Conservation (phyloP, 179 eudicot species). For the Beta corolliflora region DNA sequence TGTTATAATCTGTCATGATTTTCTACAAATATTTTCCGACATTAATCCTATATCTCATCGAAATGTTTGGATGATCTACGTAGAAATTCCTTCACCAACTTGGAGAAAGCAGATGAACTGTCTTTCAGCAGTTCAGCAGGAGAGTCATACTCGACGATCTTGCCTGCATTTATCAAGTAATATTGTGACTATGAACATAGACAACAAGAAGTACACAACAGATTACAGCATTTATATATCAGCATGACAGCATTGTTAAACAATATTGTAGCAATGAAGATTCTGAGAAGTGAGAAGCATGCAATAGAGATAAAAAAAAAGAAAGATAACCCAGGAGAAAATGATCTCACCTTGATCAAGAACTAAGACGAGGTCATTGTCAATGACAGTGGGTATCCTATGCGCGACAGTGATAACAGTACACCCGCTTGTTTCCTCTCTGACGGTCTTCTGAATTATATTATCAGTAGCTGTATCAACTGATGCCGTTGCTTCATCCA, state of each 20-base stretch:
- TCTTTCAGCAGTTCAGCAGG: constrained; percentile 59
- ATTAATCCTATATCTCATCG: constrained; percentile 17
- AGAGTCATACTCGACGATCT: constrained; percentile 65
- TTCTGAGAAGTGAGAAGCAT: background rate
- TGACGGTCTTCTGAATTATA: constrained; percentile 69
- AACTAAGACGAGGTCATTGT: constrained; percentile 83
- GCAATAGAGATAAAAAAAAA: background rate
- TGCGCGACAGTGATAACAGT: constrained; percentile 95
- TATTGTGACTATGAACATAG: background rate
- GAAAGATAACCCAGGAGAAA: too few relatives aligned
- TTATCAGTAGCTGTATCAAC: constrained; percentile 89
- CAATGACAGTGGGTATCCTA: constrained; percentile 82
- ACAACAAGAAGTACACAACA: background rate
- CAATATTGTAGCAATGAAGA: background rate
- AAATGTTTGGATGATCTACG: constrained; percentile 52
- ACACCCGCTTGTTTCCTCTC: constrained; percentile 68
- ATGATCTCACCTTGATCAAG: constrained; percentile 73
- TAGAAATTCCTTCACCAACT: constrained; percentile 66
- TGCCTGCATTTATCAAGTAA: constrained; percentile 16
- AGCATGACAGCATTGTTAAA: background rate
- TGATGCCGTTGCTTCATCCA: constrained; percentile 95
- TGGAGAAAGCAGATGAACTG: constrained; percentile 65
- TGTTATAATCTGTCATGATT: background rate
- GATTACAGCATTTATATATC: background rate
- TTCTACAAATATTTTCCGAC: constrained; percentile 1